A percentile compares a stretch with the other conserved stretches of the same genome.
Evolutionary conservation across 2,329 filamentous ascomycete species (phyloP).

Genomic region (Monilinia aucupariae): DNA sequence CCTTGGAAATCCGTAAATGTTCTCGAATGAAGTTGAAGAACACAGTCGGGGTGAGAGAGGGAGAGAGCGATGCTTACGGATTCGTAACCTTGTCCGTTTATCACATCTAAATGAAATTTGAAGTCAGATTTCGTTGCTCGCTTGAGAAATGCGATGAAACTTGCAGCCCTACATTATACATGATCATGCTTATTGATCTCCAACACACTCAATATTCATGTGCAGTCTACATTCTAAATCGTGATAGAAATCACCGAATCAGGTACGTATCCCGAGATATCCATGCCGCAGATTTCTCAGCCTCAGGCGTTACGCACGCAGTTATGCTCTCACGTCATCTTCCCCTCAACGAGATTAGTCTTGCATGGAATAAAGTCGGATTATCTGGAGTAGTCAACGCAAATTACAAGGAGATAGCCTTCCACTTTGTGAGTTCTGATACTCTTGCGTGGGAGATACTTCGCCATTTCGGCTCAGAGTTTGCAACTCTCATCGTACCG

Average conservation of each 20-base stretch:
- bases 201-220: not conserved
- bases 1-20: not conserved
- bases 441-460: not conserved
- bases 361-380: not conserved
- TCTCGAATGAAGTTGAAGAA: not conserved
- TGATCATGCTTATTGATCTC: not conserved
- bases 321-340: not conserved
- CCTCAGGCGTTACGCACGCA: not conserved
- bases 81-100: not conserved
- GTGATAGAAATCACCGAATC: not conserved
- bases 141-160: no score
- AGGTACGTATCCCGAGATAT: not conserved
- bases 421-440: not conserved
- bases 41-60: not conserved
- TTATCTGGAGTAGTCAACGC: not conserved
- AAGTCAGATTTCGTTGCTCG: no score
- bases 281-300: not conserved
- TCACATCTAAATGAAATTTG: not conserved
- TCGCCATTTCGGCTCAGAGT: not conserved
- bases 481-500: not conserved
- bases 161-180: no score
- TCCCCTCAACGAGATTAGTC: not conserved
- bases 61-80: no score
- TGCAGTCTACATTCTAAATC: not conserved
- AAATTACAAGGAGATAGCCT: no score